A percentile compares a stretch with the other conserved stretches of the same genome.
Evolutionary conservation across 2,329 filamentous ascomycete species (phyloP).

Genomic region (Aureobasidium sp.): DNA sequence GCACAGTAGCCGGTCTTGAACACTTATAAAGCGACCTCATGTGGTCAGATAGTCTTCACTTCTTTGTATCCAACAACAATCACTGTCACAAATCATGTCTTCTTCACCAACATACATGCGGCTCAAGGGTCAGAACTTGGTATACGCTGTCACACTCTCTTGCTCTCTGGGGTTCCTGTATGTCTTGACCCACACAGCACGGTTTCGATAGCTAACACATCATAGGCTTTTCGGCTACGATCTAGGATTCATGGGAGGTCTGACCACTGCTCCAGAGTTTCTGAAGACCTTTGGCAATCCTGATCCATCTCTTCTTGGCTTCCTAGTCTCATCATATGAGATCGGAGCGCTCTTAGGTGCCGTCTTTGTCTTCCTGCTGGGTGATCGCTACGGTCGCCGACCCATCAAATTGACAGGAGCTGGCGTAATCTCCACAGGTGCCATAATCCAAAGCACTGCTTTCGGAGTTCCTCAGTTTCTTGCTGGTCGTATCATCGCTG

Average conservation of each 20-base stretch:
- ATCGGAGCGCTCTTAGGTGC: slow-evolving; percentile 45
- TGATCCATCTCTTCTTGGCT: slow-evolving; percentile 20
- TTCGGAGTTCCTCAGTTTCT: slow-evolving; percentile 39
- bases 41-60: background rate
- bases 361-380: slow-evolving; percentile 43
- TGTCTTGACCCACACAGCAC: background rate
- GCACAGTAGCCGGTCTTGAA: background rate
- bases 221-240: slow-evolving; percentile 34
- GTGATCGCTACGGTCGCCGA: slow-evolving; percentile 46
- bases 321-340: slow-evolving; percentile 32
- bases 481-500: slow-evolving; percentile 42
- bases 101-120: slow-evolving; percentile 15
- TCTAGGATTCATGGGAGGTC: slow-evolving; percentile 30
- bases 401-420: slow-evolving; percentile 44
- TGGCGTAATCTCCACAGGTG: slow-evolving; percentile 40
- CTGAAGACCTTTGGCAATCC: slow-evolving; percentile 27
- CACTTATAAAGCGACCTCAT: background rate
- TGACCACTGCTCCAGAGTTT: slow-evolving; percentile 29
- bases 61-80: too few species aligned
- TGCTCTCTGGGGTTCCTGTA: slow-evolving; percentile 32
- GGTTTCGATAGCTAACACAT: background rate
- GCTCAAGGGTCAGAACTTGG: slow-evolving; percentile 15
- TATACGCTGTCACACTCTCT: slow-evolving; percentile 21
- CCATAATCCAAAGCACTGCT: slow-evolving; percentile 39
- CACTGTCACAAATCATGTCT: background rate